Evolutionary conservation across 257 asterid genomes (phyloP), one percentile per base, ranked within the genome.

Genomic region (Solanum piurae): DNA sequence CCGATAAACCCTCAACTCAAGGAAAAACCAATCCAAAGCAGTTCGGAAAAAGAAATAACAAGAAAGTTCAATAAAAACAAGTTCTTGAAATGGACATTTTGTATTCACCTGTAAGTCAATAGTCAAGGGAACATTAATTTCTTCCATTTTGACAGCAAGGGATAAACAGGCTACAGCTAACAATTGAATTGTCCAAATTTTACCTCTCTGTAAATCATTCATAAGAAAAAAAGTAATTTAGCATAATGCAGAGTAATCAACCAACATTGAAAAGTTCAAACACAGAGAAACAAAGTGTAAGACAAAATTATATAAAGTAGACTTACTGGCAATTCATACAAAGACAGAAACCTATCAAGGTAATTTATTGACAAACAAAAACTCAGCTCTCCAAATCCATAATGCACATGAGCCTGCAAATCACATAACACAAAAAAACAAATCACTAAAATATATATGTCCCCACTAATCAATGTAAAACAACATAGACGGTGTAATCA

Each of bases 101-200:
- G 13, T 11, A 4, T 73, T 89, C 87, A 96, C 98, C 99, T 96
- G 99, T 66, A 96, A 88, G 86, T 94, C 93, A 18, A 90, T 88
- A 6, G 91, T 62, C 23, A 89, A 76, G 49, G 98, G 97, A n/a
- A 93, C 91, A 29, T 89, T 46, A 73, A 92, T 90, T 92, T 96
- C 98, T 38, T 92, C 98, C 90, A 95, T 69, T 89, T 96, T 96
- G 87, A 93, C 94, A 25, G 98, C 98, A 34, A 95, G 74, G 20
- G 96, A 95, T 80, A 96, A 92, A 86, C 98, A 96, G 9, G 96
- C 92, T 10, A 96, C 94, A 62, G 97, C 95, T 83, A 91, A 76
- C 89, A 95, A 89, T 72, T 95, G 98, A 86, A 90, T 44, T 71
- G 90, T 87, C 98, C 99, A 95, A 27, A 83, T 36, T 86, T 88